Conservation (phyloP, 139 green algal species). For the Chlamydomonas sphaeroides region DNA sequence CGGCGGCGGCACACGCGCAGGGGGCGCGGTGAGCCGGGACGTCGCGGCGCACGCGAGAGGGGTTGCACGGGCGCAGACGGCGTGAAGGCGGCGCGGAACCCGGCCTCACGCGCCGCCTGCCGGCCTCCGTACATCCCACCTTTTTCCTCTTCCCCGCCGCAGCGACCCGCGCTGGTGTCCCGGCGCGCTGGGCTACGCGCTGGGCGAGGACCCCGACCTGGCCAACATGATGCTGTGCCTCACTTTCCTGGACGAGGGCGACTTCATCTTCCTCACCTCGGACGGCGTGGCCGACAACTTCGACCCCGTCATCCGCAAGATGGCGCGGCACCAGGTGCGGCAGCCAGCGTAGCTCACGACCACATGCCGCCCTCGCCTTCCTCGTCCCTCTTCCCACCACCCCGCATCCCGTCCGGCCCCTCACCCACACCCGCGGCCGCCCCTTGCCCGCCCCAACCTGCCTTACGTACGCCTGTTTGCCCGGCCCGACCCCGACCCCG, state of each 20-base stretch:
- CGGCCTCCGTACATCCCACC: too few relatives aligned
- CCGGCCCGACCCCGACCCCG: too few relatives aligned
- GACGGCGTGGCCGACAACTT: slow-evolving; percentile 66
- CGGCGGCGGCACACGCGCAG: slow-evolving; percentile 26
- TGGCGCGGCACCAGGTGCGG: slow-evolving; percentile 35
- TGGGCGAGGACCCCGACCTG: slow-evolving; percentile 59
- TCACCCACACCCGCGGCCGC: too few relatives aligned
- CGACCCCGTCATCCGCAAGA: slow-evolving; percentile 54
- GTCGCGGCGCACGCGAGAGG: too few relatives aligned
- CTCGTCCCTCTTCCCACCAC: too few relatives aligned
- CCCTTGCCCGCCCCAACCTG: background rate
- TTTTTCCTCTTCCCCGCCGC: background rate
- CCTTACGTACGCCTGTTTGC: too few relatives aligned
- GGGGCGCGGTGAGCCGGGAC: slow-evolving; percentile 4
- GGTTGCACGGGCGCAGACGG: too few relatives aligned
- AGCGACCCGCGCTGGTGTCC: slow-evolving; percentile 59
- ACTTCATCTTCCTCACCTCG: slow-evolving; percentile 55
- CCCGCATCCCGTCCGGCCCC: background rate
- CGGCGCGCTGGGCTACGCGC: slow-evolving; percentile 56
- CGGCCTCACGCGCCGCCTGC: too few relatives aligned
- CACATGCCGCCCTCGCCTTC: too few relatives aligned
- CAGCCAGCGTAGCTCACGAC: too few relatives aligned
- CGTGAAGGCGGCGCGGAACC: too few relatives aligned
- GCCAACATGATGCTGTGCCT: slow-evolving; percentile 54
- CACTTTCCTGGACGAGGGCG: slow-evolving; percentile 51